Evolutionary conservation across 345 rosid species (phyloP).

Genomic region (Anacardium occidentale): DNA sequence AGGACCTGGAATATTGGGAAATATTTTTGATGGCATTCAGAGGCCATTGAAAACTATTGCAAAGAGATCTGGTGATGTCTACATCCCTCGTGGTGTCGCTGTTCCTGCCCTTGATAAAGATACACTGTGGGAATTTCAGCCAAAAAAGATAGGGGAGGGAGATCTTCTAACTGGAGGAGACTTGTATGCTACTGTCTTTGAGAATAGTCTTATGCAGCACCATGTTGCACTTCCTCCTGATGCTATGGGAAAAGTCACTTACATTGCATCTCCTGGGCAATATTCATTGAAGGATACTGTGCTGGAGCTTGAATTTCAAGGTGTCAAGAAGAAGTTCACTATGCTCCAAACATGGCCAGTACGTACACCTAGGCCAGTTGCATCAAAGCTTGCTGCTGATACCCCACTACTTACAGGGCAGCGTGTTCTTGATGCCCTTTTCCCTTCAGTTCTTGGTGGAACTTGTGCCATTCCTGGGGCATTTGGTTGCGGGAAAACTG

Average conservation of each 20-base stretch:
- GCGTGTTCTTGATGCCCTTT: slow-evolving; percentile 99
- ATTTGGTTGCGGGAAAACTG: slow-evolving; percentile 99
- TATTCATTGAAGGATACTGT: slow-evolving; percentile 96
- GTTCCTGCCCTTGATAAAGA: slow-evolving; percentile 99
- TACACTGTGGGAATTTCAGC: slow-evolving; percentile 88
- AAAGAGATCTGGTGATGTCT: slow-evolving; percentile 87
- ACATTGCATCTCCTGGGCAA: slow-evolving; percentile 97
- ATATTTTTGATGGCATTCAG: slow-evolving; percentile 99
- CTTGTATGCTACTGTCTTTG: slow-evolving; percentile 90
- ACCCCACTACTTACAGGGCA: slow-evolving; percentile 97
- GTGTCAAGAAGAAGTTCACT: slow-evolving; percentile 82
- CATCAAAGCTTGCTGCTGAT: slow-evolving; percentile 99
- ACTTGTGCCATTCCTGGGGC: slow-evolving; percentile 99
- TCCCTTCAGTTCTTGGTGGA: slow-evolving; percentile 99
- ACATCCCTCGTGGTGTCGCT: slow-evolving; percentile 98
- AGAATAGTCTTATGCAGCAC: slow-evolving; percentile 91
- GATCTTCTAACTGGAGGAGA: slow-evolving; percentile 98
- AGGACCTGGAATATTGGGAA: slow-evolving; percentile 98
- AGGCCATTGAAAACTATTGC: slow-evolving; percentile 99
- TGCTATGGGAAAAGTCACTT: slow-evolving; percentile 93
- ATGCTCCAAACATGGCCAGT: slow-evolving; percentile 99
- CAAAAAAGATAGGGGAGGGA: slow-evolving; percentile 88
- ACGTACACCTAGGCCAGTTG: slow-evolving; percentile 98
- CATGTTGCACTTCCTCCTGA: slow-evolving; percentile 92
- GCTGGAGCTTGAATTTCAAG: slow-evolving; percentile 97